Percentiles rank a stretch among this genome's conserved stretches.
phyloP scores from a whole-genome alignment of 2,329 filamentous ascomycete genomes.

The Fusarium sp. region DNA sequence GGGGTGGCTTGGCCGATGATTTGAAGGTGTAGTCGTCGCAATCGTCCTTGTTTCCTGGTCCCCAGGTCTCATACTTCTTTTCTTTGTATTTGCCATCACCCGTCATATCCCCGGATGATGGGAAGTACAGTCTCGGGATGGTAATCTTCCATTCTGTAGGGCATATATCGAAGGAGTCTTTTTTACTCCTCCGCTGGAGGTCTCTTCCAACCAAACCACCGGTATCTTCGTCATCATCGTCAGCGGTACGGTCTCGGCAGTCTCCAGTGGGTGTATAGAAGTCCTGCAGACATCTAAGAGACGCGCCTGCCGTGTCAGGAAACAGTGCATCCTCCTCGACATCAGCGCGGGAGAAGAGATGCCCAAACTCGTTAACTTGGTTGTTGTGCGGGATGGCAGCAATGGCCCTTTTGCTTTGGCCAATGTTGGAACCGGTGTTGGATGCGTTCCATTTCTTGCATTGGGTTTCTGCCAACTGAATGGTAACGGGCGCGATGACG shows the following conservation, averaged over 20 bases:
- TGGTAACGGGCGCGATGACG: neutral
- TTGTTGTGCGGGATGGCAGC: neutral
- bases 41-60: neutral
- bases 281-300: neutral
- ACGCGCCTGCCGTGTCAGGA: neutral
- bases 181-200: too few relatives aligned
- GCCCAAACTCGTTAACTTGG: neutral
- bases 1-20: neutral
- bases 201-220: neutral
- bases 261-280: neutral
- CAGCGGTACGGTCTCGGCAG: neutral
- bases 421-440: neutral
- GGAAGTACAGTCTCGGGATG: too few relatives aligned
- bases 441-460: neutral
- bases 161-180: too few relatives aligned
- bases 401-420: neutral
- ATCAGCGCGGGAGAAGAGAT: slow-evolving; percentile 1
- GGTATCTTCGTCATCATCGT: neutral
- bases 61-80: neutral
- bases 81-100: neutral
- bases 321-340: neutral
- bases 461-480: neutral
- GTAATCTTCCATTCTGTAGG: too few relatives aligned
- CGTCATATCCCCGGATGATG: neutral
- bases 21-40: slow-evolving; percentile 4